Evolutionary conservation across 768 basidiomycete species (phyloP).

Genomic region (Suillus variegatus): DNA sequence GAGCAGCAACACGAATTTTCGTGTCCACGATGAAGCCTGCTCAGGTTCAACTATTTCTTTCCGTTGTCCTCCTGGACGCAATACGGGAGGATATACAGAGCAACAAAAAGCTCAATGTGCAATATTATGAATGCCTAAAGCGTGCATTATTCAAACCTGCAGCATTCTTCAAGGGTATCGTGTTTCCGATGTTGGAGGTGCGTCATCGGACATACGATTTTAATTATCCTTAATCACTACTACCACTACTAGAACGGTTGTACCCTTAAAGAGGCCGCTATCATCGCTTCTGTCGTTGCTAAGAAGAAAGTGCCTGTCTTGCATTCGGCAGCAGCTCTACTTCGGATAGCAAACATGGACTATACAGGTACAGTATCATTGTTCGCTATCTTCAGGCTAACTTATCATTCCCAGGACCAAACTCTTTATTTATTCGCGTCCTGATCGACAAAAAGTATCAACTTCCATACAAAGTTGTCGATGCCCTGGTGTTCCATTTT

Average conservation of each 20-base stretch:
- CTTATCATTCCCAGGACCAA: constrained; percentile 57
- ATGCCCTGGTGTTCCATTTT: constrained; percentile 97
- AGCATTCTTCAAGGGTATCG: constrained; percentile 97
- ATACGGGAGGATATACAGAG: constrained; percentile 85
- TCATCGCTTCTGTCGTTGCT: constrained; percentile 87
- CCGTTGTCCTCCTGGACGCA: constrained; percentile 88
- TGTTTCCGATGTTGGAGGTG: constrained; percentile 94
- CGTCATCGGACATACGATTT: constrained; percentile 38
- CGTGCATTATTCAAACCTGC: constrained; percentile 94
- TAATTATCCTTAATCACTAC: constrained; percentile 5
- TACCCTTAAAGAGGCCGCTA: constrained; percentile 91
- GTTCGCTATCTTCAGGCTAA: not conserved
- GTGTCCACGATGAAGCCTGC: constrained; percentile 96
- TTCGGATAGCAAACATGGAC: constrained; percentile 94
- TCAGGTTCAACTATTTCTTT: constrained; percentile 89
- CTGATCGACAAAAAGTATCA: constrained; percentile 98
- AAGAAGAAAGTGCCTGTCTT: constrained; percentile 94
- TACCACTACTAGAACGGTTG: constrained; percentile 61
- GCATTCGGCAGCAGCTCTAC: constrained; percentile 92
- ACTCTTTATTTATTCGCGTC: constrained; percentile 95
- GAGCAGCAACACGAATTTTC: constrained; percentile 92
- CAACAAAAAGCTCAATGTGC: constrained; percentile 88
- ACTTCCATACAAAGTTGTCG: constrained; percentile 96
- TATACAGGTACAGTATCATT: constrained; percentile 65
- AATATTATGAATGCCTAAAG: constrained; percentile 92